A percentile compares a stretch with the other conserved stretches of the same genome.
phyloP scores from a whole-genome alignment of 768 basidiomycete genomes.

The Amanita rimosa region DNA sequence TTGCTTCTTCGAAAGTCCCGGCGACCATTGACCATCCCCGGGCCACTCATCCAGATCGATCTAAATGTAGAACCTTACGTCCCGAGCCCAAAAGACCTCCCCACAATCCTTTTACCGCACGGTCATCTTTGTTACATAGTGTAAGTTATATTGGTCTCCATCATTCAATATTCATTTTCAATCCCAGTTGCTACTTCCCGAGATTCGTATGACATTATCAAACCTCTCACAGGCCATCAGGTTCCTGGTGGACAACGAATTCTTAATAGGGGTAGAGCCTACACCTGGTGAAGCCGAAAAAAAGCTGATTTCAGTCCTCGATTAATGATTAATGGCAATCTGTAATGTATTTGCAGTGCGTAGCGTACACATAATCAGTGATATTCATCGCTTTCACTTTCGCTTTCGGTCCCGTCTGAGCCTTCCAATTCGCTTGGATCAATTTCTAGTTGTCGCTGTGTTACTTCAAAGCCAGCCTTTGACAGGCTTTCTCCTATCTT shows the following conservation, averaged over 20 bases:
- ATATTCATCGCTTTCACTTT: conserved; percentile 18
- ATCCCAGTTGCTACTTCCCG: conserved; percentile 64
- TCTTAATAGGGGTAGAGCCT: conserved; percentile 70
- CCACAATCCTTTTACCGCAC: conserved; percentile 54
- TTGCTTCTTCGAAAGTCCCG: conserved; percentile 39
- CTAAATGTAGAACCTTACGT: not conserved
- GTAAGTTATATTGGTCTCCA: conserved; percentile 29
- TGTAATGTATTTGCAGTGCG: not conserved
- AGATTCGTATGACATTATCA: conserved; percentile 81
- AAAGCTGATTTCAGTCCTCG: conserved; percentile 51
- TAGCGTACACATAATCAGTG: not conserved
- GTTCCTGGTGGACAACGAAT: conserved; percentile 86
- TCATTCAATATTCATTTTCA: not conserved
- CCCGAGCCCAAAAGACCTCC: conserved; percentile 17
- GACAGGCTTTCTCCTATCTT: conserved; percentile 56
- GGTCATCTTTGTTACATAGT: conserved; percentile 67
- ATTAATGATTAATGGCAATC: conserved; percentile 1
- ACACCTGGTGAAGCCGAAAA: conserved; percentile 65
- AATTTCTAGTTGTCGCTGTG: conserved; percentile 55
- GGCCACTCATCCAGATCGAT: not conserved
- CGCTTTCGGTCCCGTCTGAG: conserved; percentile 22
- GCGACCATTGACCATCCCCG: not conserved
- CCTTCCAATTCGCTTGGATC: conserved; percentile 40
- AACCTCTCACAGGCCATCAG: conserved; percentile 88
- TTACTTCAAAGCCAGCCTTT: conserved; percentile 67